These are phyloP conservation scores for Eimeria acervulina DNA, from an alignment of 169 alveolate species.

Conservation along the genomic window DNA sequence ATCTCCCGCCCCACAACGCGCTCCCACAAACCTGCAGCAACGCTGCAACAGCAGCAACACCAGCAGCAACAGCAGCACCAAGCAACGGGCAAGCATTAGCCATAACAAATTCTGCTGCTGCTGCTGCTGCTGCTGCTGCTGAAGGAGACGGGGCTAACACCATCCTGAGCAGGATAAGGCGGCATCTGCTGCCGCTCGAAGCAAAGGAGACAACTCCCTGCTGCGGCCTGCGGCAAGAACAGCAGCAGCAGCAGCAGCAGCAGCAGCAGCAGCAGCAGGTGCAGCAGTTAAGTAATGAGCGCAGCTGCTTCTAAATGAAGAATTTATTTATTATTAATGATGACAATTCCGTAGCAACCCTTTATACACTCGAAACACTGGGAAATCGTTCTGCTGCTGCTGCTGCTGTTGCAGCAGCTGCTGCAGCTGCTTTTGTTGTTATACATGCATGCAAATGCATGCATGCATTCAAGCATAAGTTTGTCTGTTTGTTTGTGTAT, in stretches of 20 bases:
- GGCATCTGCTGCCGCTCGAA: slow-evolving; percentile 28
- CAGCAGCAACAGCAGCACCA: background rate
- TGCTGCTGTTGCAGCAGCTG: slow-evolving; percentile 9
- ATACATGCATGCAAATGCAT: background rate
- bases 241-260: background rate
- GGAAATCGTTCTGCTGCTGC: too few species aligned
- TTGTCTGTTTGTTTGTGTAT: background rate
- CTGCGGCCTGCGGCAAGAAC: background rate
- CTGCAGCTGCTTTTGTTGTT: background rate
- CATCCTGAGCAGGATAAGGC: background rate
- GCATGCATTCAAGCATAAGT: background rate
- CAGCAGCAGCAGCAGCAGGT: slow-evolving; percentile 1
- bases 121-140: too few species aligned
- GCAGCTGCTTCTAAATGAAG: background rate
- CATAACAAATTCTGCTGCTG: too few species aligned
- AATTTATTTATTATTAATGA: too few species aligned
- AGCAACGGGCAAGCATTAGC: too few species aligned
- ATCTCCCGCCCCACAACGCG: background rate
- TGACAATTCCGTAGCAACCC: too few species aligned
- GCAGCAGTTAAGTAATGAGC: background rate
- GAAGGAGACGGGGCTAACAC: background rate
- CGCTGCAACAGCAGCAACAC: slow-evolving; percentile 17
- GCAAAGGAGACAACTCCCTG: background rate
- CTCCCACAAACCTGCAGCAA: background rate
- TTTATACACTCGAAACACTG: too few species aligned